phyloP scores from a whole-genome alignment of 1,284 basidiomycete genomes.

The Pseudozyma pruni region DNA sequence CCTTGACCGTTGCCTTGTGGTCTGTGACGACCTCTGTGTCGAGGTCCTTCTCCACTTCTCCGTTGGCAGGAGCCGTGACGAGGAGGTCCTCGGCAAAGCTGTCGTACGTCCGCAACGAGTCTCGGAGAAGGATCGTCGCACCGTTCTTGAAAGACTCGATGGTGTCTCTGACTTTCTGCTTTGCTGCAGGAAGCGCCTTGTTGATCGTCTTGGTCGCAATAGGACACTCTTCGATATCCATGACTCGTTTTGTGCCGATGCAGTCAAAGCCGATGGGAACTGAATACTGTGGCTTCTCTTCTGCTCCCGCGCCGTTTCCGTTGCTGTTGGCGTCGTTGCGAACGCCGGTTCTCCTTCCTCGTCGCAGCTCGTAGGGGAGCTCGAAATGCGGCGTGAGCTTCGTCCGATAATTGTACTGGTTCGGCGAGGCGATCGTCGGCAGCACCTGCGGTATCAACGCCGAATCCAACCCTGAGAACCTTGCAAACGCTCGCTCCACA shows the following conservation, averaged over 20 bases:
- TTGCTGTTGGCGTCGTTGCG: conserved; percentile 63
- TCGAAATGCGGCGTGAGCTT: conserved; percentile 98
- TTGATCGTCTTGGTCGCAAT: conserved; percentile 89
- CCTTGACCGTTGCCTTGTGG: conserved; percentile 82
- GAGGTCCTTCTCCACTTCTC: conserved; percentile 24
- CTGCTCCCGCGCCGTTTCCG: conserved; percentile 30
- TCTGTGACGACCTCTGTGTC: conserved; percentile 74
- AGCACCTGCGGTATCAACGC: conserved; percentile 76
- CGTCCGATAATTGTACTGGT: conserved; percentile 91
- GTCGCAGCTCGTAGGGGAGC: conserved; percentile 73
- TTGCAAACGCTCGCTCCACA: conserved; percentile 80
- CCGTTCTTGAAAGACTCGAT: conserved; percentile 86
- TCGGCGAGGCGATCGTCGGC: conserved; percentile 84
- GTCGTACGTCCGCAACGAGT: conserved; percentile 74
- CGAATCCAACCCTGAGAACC: conserved; percentile 70
- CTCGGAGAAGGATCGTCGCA: conserved; percentile 88
- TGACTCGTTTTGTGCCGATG: conserved; percentile 78
- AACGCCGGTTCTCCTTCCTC: conserved; percentile 60
- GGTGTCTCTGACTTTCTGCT: conserved; percentile 79
- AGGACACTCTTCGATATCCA: conserved; percentile 98
- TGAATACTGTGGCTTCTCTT: conserved; percentile 71
- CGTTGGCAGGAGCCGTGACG: conserved; percentile 10
- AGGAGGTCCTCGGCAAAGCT: conserved; percentile 36
- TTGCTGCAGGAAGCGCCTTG: conserved; percentile 74
- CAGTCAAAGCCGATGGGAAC: conserved; percentile 89